Evolutionary conservation across 768 basidiomycete species (phyloP).

Genomic region (Lactifluus pinguis): DNA sequence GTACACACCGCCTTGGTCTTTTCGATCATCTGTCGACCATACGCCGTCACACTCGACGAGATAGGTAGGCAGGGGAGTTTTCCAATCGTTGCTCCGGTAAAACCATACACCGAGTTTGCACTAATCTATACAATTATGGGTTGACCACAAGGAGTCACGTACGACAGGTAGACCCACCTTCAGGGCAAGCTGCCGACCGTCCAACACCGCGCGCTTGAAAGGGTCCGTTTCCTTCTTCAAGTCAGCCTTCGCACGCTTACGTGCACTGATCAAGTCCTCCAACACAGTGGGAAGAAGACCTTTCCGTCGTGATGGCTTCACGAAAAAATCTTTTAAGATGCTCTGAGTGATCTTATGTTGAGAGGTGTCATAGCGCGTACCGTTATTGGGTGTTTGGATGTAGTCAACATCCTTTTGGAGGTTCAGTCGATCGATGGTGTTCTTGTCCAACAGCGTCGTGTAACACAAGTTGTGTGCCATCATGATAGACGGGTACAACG

Average conservation of each 20-base stretch:
- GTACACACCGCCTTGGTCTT: constrained; percentile 73
- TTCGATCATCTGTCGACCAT: constrained; percentile 99
- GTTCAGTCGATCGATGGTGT: constrained; percentile 64
- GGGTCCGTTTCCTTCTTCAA: constrained; percentile 95
- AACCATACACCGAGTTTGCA: constrained; percentile 98
- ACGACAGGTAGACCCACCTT: constrained; percentile 46
- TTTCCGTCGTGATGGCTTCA: constrained; percentile 60
- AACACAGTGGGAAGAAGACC: constrained; percentile 87
- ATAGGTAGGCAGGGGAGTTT: constrained; percentile 94
- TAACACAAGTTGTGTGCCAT: constrained; percentile 99
- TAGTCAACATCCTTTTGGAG: constrained; percentile 86
- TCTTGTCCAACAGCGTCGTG: constrained; percentile 84
- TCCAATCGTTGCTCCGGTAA: constrained; percentile 95
- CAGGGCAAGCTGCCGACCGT: constrained; percentile 92
- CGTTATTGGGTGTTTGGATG: constrained; percentile 91
- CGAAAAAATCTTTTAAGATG: constrained; percentile 66
- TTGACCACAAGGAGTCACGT: background rate
- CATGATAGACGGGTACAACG: constrained; percentile 99
- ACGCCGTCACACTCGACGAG: constrained; percentile 90
- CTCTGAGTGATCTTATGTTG: background rate
- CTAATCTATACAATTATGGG: constrained; percentile 56
- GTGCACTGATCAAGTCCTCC: constrained; percentile 86
- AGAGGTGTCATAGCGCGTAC: constrained; percentile 33
- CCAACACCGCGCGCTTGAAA: constrained; percentile 93
- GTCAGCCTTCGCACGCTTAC: constrained; percentile 92